Percentiles rank a stretch among this genome's conserved stretches.
Conservation (phyloP, 2,329 filamentous ascomycete species). For the Clonostachys rosea region DNA sequence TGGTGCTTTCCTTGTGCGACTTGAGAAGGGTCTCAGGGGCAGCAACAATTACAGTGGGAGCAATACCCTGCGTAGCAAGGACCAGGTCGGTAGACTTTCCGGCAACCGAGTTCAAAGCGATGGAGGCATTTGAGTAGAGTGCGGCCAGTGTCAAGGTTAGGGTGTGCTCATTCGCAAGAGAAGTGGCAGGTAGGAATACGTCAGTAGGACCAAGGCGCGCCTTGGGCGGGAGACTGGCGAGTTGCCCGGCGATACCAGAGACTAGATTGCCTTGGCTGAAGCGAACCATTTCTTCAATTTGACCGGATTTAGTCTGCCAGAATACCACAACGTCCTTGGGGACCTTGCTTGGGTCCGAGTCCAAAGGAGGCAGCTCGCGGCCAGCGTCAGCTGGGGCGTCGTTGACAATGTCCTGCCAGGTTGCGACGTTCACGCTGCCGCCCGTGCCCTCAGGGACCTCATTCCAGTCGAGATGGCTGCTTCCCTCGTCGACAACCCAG, state of each 20-base stretch:
- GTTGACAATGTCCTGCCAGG: constrained; percentile 86
- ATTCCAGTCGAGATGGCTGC: constrained; percentile 92
- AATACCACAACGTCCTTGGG: constrained; percentile 60
- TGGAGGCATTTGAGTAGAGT: constrained; percentile 76
- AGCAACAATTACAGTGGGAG: constrained; percentile 78
- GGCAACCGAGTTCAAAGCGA: constrained; percentile 86
- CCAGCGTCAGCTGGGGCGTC: constrained; percentile 57
- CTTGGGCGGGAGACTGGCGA: constrained; percentile 67
- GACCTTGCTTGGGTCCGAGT: constrained; percentile 37
- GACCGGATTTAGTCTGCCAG: constrained; percentile 51
- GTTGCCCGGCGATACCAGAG: constrained; percentile 76
- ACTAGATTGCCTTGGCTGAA: constrained; percentile 83
- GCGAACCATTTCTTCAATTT: constrained; percentile 66
- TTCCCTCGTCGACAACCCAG: constrained; percentile 91
- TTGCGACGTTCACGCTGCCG: constrained; percentile 73
- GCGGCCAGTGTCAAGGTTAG: constrained; percentile 77
- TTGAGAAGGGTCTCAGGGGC: constrained; percentile 69
- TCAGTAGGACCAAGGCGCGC: constrained; percentile 73
- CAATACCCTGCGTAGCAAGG: constrained; percentile 67
- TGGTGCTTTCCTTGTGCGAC: constrained; percentile 58
- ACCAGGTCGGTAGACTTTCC: constrained; percentile 66
- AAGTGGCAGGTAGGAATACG: constrained; percentile 79
- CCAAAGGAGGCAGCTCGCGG: constrained; percentile 59
- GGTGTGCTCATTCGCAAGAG: constrained; percentile 74
- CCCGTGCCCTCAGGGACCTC: constrained; percentile 76